Percentiles rank a stretch among this genome's conserved stretches.
phyloP scores from a whole-genome alignment of 2,329 filamentous ascomycete species.

The Aspergillus sp. region DNA sequence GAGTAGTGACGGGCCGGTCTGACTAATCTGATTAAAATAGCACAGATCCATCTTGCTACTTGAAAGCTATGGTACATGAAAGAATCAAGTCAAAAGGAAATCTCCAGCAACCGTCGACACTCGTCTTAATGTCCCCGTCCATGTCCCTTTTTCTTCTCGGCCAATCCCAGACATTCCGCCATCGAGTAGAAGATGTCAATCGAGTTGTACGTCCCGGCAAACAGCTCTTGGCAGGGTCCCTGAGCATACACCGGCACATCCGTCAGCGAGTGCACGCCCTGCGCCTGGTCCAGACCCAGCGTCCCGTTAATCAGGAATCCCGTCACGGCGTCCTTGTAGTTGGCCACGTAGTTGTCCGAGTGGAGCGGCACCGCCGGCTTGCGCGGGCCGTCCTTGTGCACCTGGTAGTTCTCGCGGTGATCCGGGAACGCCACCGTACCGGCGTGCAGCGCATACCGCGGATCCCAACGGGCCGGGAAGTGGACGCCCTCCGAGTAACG shows the following conservation, averaged over 20 bases:
- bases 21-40: too few species aligned
- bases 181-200: slow-evolving; percentile 43
- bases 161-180: slow-evolving; percentile 39
- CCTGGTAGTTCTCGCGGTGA: slow-evolving; percentile 71
- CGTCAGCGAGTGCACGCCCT: slow-evolving; percentile 75
- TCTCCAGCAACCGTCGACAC: not conserved
- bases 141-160: slow-evolving; percentile 17
- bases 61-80: not conserved
- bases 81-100: not conserved
- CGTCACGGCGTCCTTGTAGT: slow-evolving; percentile 62
- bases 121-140: not conserved
- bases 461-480: slow-evolving; percentile 84
- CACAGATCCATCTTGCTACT: not conserved
- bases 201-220: slow-evolving; percentile 52
- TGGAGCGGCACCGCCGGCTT: slow-evolving; percentile 59
- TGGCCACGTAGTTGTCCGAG: slow-evolving; percentile 61
- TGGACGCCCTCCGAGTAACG: slow-evolving; percentile 69
- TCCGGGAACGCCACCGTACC: slow-evolving; percentile 73
- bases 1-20: too few species aligned
- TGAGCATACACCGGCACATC: slow-evolving; percentile 76
- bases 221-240: slow-evolving; percentile 75
- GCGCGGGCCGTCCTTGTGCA: slow-evolving; percentile 66
- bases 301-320: slow-evolving; percentile 78
- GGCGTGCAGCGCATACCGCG: slow-evolving; percentile 74
- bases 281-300: slow-evolving; percentile 59